These are phyloP conservation scores for Linanthus parryae DNA, from an alignment of 148 eudicot species.

Conservation along the genomic window DNA sequence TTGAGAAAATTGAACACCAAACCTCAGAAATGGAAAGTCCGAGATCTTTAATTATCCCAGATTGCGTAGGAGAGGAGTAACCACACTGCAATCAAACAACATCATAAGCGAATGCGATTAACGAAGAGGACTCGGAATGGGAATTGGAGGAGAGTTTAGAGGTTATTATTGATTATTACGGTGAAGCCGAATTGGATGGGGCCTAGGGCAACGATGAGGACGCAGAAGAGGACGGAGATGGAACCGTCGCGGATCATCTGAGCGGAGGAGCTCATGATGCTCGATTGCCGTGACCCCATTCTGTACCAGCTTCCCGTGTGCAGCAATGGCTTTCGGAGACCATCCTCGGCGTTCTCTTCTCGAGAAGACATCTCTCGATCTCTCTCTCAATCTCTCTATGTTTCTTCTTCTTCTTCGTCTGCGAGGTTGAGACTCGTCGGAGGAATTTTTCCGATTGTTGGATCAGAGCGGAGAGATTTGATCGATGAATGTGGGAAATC, in stretches of 20 bases:
- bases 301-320: slow-evolving; percentile 91
- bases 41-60: slow-evolving; percentile 59
- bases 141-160: background rate
- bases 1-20: background rate
- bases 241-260: slow-evolving; percentile 48
- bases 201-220: slow-evolving; percentile 68
- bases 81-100: slow-evolving; percentile 47
- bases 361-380: too few species aligned
- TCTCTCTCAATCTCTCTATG: too few species aligned
- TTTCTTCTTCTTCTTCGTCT: too few species aligned
- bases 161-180: slow-evolving; percentile 16
- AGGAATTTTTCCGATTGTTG: too few species aligned
- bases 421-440: too few species aligned
- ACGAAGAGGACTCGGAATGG: background rate
- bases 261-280: slow-evolving; percentile 51
- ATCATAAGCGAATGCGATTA: background rate
- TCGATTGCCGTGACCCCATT: slow-evolving; percentile 51
- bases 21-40: slow-evolving; percentile 68
- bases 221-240: slow-evolving; percentile 65
- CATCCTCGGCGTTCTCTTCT: slow-evolving; percentile 22
- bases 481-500: too few species aligned
- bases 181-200: slow-evolving; percentile 87
- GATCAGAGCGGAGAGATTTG: too few species aligned
- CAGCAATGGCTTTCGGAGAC: slow-evolving; percentile 61
- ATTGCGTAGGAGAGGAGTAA: slow-evolving; percentile 79